Evolutionary conservation across 2,329 filamentous ascomycete species (phyloP), one percentile per base, ranked within the genome.

Genomic region (Diaporthe caulivora): DNA sequence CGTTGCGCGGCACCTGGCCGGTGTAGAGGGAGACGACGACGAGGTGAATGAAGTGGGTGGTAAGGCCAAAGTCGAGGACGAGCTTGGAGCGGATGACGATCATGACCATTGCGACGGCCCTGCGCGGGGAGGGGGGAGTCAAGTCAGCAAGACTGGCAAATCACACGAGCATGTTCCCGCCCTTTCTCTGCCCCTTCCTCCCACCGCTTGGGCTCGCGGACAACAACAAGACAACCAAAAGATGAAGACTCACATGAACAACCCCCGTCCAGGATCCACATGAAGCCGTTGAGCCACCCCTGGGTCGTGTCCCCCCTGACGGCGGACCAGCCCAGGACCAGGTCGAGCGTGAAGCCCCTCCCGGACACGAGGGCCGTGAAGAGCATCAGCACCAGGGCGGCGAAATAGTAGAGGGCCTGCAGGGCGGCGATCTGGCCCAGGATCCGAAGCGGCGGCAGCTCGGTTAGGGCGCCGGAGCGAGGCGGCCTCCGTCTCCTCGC

Each of bases 41-140:
- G 29, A 83, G 77, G 75, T 83, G 82, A 67, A 83, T 75, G 49
- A 74, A 74, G 77, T 84, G 81, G 24, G 98, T 89, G 2, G 96
- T 98, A 31, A 98, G 86, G 42, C 95, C 94, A 82, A 98, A 99
- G 84, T 99, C 97, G 77, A 95, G 95, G 67, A 98, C 94, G 75
- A 98, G 93, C 83, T 98, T 98, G 62, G 93, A 97, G 75, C 97
- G 94, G 26, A 93, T 92, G 77, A 99, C 91, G 73, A 98, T 87
- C 70, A 96, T 84, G 67, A 98, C 91, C 73, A 98, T 92, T 54
- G 95, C 93, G 73, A 97, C 91, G 54, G 94, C 91, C 81, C 96
- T 98, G 80, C 74, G 26, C 31, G 37, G 29, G 3, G 5, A 29
- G 37, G 40, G 37, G 31, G 3, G 6, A 29, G 40, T 18, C 26